Conservation (phyloP, 2,329 filamentous ascomycete species). For the Pyricularia sp. region DNA sequence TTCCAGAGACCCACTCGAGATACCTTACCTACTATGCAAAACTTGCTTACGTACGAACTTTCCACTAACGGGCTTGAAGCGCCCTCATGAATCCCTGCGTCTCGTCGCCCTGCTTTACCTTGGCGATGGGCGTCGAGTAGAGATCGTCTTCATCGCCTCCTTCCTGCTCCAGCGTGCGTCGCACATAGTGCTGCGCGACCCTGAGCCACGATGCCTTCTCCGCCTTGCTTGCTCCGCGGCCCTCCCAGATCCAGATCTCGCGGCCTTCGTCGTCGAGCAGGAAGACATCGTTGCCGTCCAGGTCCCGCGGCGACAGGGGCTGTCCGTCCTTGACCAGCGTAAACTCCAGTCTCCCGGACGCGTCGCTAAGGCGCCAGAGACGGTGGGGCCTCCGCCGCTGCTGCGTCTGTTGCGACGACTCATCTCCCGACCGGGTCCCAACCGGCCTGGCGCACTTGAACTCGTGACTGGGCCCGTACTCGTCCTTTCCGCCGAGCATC, state of each 20-base stretch:
- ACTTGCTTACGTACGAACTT: background rate
- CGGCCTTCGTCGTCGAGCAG: constrained; percentile 44
- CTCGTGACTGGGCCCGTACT: constrained; percentile 23
- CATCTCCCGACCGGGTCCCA: constrained; percentile 9
- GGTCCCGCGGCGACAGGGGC: constrained; percentile 29
- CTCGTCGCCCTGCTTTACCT: constrained; percentile 44
- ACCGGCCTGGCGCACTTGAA: constrained; percentile 31
- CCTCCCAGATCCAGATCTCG: constrained; percentile 55
- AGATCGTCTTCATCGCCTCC: constrained; percentile 17
- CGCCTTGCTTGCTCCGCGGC: constrained; percentile 38
- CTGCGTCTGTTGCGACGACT: constrained; percentile 7
- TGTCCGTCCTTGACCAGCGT: constrained; percentile 43
- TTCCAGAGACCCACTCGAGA: background rate
- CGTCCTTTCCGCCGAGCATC: constrained; percentile 36
- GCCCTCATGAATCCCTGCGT: constrained; percentile 37
- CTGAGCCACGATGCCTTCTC: constrained; percentile 50
- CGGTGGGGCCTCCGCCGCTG: constrained; percentile 13
- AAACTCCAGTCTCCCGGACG: constrained; percentile 42
- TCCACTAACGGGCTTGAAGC: constrained; percentile 19
- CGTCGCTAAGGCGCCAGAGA: constrained; percentile 51
- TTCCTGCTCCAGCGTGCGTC: constrained; percentile 17
- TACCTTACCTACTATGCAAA: background rate
- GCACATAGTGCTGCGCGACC: constrained; percentile 43
- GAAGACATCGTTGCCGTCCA: constrained; percentile 49
- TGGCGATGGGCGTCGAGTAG: constrained; percentile 38